Conservation (phyloP, 306 rosid genomes). For the Pueraria montana region DNA sequence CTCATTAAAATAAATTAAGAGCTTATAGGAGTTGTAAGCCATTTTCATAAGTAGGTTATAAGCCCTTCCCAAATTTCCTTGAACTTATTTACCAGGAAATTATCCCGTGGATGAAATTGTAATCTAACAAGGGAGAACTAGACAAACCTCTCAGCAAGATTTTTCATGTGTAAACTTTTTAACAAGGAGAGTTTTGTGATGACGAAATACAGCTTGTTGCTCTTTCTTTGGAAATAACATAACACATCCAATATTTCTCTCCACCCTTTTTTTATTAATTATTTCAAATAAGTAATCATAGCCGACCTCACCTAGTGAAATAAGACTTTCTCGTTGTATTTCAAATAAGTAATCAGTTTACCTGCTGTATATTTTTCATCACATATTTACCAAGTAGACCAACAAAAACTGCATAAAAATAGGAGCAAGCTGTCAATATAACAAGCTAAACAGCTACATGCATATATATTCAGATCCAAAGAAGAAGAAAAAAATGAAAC, state of each 20-base stretch:
- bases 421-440: constrained; percentile 26
- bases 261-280: background rate
- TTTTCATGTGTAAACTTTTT: background rate
- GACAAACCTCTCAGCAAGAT: background rate
- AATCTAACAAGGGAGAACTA: background rate
- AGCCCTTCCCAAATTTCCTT: background rate
- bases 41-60: background rate
- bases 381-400: constrained; percentile 52
- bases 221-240: too few species aligned
- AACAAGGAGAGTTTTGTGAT: too few species aligned
- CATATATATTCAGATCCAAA: background rate
- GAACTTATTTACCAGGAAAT: background rate
- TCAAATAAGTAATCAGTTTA: constrained; percentile 23
- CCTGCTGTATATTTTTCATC: constrained; percentile 55
- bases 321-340: background rate
- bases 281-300: background rate
- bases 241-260: background rate
- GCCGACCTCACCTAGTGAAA: background rate
- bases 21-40: background rate
- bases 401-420: constrained; percentile 52
- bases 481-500: constrained; percentile 13
- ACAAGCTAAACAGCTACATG: background rate
- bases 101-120: background rate
- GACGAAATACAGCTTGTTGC: too few species aligned
- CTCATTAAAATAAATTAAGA: background rate